These are phyloP conservation scores for Brettanomyces sp. DNA, from an alignment of 805 yeast species.

Conservation along the genomic window DNA sequence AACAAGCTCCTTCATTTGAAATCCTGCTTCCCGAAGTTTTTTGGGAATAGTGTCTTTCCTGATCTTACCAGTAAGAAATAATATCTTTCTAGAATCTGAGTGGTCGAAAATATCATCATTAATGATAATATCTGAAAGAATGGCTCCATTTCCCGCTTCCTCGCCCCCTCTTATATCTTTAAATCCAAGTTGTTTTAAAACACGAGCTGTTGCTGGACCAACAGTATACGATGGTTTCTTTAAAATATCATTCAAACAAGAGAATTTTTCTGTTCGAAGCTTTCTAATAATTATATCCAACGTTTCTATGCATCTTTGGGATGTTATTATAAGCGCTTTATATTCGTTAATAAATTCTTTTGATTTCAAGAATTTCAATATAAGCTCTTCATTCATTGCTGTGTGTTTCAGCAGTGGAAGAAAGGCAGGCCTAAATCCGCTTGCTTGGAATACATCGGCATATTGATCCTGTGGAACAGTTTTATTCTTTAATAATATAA, in stretches of 20 bases:
- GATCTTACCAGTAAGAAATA: slow-evolving; percentile 80
- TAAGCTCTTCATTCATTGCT: slow-evolving; percentile 37
- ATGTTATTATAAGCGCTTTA: slow-evolving; percentile 64
- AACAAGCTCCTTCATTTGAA: slow-evolving; percentile 45
- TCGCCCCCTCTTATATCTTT: slow-evolving; percentile 59
- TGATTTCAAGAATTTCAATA: slow-evolving; percentile 36
- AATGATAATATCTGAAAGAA: slow-evolving; percentile 56
- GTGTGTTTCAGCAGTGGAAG: slow-evolving; percentile 69
- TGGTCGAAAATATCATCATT: slow-evolving; percentile 19
- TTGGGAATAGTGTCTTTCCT: slow-evolving; percentile 76
- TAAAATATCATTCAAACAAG: slow-evolving; percentile 15
- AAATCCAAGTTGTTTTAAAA: slow-evolving; percentile 57
- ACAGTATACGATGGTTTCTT: slow-evolving; percentile 68
- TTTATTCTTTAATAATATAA: slow-evolving; percentile 60
- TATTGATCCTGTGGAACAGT: slow-evolving; percentile 67
- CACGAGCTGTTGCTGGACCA: slow-evolving; percentile 77
- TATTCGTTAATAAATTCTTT: slow-evolving; percentile 30
- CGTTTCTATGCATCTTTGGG: slow-evolving; percentile 87
- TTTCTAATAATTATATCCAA: slow-evolving; percentile 36
- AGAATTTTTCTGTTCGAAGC: slow-evolving; percentile 10
- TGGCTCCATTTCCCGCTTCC: slow-evolving; percentile 72
- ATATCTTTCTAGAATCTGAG: slow-evolving; percentile 25
- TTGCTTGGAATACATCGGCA: slow-evolving; percentile 29
- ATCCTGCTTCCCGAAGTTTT: slow-evolving; percentile 35
- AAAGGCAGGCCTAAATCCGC: slow-evolving; percentile 40